Evolutionary conservation across 2,329 filamentous ascomycete genomes (phyloP).

Genomic region (Cercospora sojina): DNA sequence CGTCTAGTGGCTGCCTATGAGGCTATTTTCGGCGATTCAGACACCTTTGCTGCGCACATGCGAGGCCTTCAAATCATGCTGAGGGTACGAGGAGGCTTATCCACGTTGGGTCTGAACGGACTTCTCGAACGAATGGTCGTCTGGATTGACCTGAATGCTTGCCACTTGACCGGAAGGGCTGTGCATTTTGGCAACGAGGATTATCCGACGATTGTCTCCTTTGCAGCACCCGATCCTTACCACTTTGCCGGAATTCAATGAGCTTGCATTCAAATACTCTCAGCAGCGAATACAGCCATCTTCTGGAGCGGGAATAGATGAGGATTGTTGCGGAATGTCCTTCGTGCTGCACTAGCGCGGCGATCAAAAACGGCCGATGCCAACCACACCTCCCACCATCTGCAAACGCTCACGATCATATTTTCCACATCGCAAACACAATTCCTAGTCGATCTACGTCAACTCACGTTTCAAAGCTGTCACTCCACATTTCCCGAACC

Average conservation of each 20-base stretch:
- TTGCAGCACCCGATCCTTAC: conserved; percentile 29
- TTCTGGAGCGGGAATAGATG: not conserved
- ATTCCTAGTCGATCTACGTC: conserved; percentile 1
- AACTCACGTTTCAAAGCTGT: conserved; percentile 11
- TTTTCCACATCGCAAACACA: conserved; percentile 2
- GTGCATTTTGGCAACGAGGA: conserved; percentile 23
- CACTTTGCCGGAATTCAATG: conserved; percentile 28
- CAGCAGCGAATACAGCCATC: not conserved
- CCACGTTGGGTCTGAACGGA: conserved; percentile 29
- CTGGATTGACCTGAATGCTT: conserved; percentile 24
- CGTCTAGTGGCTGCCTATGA: conserved; percentile 45
- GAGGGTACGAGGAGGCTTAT: conserved; percentile 45
- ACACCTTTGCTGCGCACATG: conserved; percentile 49
- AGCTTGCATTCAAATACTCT: not conserved
- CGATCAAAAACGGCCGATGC: not conserved
- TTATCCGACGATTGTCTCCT: conserved; percentile 25
- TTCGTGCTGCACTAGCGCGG: not conserved
- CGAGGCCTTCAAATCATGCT: conserved; percentile 44
- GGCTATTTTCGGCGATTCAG: conserved; percentile 46
- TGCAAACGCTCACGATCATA: not conserved
- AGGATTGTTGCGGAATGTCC: not conserved
- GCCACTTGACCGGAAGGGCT: conserved; percentile 23
- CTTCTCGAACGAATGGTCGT: conserved; percentile 46
- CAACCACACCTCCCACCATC: not conserved
- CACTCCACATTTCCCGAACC: conserved; percentile 6